Conservation (phyloP, 2,329 filamentous ascomycete genomes). For the Fusarium hainanense region DNA sequence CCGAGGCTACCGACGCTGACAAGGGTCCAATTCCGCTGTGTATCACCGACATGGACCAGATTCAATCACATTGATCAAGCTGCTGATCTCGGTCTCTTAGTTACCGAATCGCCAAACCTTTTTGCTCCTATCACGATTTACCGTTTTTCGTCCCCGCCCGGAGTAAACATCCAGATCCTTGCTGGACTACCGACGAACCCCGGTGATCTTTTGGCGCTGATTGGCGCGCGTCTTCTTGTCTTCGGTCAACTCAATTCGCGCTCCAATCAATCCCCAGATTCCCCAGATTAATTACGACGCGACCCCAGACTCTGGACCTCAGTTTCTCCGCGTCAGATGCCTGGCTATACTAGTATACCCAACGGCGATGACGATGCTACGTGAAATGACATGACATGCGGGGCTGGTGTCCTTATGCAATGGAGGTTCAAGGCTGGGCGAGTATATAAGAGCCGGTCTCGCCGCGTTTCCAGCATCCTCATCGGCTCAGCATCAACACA, state of each 20-base stretch:
- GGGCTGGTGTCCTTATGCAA: background rate
- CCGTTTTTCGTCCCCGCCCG: constrained; percentile 16
- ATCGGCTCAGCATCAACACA: constrained; percentile 6
- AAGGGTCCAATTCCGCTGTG: background rate
- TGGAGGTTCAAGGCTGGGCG: background rate
- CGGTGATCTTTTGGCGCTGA: background rate
- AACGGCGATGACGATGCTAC: background rate
- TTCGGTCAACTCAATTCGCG: constrained; percentile 9
- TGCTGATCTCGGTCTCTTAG: constrained; percentile 25
- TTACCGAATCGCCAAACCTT: constrained; percentile 8
- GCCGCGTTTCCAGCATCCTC: background rate
- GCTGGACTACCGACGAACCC: constrained; percentile 6
- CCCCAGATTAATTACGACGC: constrained; percentile 22
- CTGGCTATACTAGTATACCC: background rate
- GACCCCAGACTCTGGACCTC: constrained; percentile 17
- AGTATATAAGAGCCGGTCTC: constrained; percentile 20
- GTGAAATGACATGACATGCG: constrained; percentile 14
- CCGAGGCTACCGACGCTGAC: constrained; percentile 19
- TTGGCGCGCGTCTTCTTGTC: constrained; percentile 28
- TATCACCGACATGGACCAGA: background rate
- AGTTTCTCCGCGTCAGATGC: constrained; percentile 28
- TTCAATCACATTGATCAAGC: background rate
- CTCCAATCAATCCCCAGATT: constrained; percentile 34
- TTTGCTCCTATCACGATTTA: constrained; percentile 28
- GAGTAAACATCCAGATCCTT: constrained; percentile 14